Conservation (phyloP, 805 yeast species). For the Lipomyces yamadae region DNA sequence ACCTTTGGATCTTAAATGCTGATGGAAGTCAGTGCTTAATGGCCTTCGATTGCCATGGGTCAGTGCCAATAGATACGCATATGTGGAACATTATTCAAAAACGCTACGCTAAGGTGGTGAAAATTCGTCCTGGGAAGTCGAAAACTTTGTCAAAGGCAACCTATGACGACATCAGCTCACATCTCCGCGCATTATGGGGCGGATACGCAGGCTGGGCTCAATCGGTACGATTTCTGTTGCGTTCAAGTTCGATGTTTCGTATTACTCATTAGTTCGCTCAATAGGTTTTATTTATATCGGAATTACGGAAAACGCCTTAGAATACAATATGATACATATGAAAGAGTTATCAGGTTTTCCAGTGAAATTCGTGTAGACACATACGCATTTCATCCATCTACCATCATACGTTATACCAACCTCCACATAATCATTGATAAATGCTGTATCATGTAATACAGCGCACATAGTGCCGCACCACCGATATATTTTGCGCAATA, state of each 20-base stretch:
- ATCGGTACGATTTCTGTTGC: constrained; percentile 54
- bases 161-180: constrained; percentile 61
- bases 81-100: constrained; percentile 75
- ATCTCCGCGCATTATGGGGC: constrained; percentile 78
- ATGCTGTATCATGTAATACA: not conserved
- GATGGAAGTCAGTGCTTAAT: constrained; percentile 60
- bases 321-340: not conserved
- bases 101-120: constrained; percentile 21
- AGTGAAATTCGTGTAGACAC: not conserved
- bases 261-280: not conserved
- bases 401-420: not conserved
- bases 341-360: not conserved
- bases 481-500: not conserved
- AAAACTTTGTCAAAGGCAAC: constrained; percentile 57
- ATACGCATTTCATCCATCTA: constrained; percentile 5
- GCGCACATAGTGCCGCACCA: not conserved
- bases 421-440: not conserved
- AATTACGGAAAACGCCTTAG: constrained; percentile 10
- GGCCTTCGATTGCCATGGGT: constrained; percentile 83
- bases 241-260: not conserved
- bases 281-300: constrained; percentile 29
- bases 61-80: constrained; percentile 96
- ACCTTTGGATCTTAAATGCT: not conserved
- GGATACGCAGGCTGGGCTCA: constrained; percentile 98
- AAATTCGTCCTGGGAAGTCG: constrained; percentile 45